Conservation (phyloP, 164 flowering plant genomes). For the Protea cynaroides region DNA sequence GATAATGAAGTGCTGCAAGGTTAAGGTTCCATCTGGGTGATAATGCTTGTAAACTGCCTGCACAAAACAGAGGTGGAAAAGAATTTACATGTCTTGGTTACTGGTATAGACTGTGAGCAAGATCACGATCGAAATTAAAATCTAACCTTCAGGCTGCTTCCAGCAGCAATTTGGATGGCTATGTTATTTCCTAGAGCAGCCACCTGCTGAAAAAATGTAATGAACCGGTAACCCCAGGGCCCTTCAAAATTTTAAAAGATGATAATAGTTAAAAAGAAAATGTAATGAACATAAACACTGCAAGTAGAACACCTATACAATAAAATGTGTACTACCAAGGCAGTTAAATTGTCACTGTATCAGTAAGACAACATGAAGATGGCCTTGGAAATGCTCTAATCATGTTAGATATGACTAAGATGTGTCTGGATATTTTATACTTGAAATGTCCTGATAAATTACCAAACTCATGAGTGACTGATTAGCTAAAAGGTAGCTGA, state of each 20-base stretch:
- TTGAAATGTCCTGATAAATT: too few relatives aligned
- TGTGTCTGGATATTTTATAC: too few relatives aligned
- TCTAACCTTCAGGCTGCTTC: slow-evolving; percentile 58
- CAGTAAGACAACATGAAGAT: background rate
- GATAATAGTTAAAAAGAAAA: background rate
- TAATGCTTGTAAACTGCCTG: slow-evolving; percentile 55
- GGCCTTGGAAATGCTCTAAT: background rate
- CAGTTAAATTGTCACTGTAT: too few relatives aligned
- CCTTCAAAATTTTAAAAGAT: slow-evolving; percentile 30
- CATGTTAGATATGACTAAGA: too few relatives aligned
- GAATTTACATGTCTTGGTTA: background rate
- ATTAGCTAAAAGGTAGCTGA: too few relatives aligned
- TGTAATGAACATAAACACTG: background rate
- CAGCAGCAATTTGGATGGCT: slow-evolving; percentile 67
- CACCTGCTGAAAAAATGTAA: slow-evolving; percentile 58
- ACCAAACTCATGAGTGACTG: too few relatives aligned
- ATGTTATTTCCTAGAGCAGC: slow-evolving; percentile 64
- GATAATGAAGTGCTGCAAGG: slow-evolving; percentile 49
- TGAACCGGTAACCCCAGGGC: slow-evolving; percentile 53
- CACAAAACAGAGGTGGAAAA: background rate
- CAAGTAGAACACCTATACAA: background rate
- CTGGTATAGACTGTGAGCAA: background rate
- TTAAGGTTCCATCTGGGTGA: slow-evolving; percentile 32
- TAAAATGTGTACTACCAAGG: too few relatives aligned
- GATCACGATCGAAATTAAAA: background rate